Evolutionary conservation across 2,329 filamentous ascomycete species (phyloP).

Genomic region (Sporothrix variecibatus): DNA sequence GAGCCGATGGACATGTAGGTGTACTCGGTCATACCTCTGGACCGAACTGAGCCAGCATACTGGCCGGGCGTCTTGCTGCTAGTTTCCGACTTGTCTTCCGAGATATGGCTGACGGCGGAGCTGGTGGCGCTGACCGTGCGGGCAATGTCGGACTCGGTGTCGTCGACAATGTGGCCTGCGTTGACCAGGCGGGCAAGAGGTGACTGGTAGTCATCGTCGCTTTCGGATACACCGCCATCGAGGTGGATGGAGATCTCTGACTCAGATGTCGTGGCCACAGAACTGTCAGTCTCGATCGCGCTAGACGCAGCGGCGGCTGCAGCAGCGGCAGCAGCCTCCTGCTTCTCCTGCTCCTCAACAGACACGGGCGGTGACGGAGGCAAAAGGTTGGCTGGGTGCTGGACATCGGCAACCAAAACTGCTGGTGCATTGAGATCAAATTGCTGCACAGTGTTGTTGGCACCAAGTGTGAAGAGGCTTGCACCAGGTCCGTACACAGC

Average conservation of each 20-base stretch:
- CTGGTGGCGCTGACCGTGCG: constrained; percentile 64
- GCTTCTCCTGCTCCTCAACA: constrained; percentile 67
- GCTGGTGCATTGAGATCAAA: constrained; percentile 87
- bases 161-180: constrained; percentile 60
- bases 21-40: constrained; percentile 60
- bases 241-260: constrained; percentile 59
- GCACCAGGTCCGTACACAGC: constrained; percentile 88
- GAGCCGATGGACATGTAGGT: constrained; percentile 71
- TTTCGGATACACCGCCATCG: constrained; percentile 65
- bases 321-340: constrained; percentile 39
- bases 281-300: constrained; percentile 16
- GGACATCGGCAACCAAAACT: constrained; percentile 80
- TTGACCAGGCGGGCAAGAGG: constrained; percentile 74
- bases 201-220: constrained; percentile 75
- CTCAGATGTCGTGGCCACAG: constrained; percentile 51
- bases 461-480: constrained; percentile 86
- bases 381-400: constrained; percentile 76
- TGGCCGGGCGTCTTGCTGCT: constrained; percentile 55
- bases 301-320: constrained; percentile 17
- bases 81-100: constrained; percentile 35
- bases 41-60: constrained; percentile 54
- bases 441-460: constrained; percentile 88
- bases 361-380: constrained; percentile 83
- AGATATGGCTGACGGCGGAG: constrained; percentile 59
- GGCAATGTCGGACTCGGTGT: constrained; percentile 62